Conservation (phyloP, 106 monocot genomes). For the Iris macrosiphon region DNA sequence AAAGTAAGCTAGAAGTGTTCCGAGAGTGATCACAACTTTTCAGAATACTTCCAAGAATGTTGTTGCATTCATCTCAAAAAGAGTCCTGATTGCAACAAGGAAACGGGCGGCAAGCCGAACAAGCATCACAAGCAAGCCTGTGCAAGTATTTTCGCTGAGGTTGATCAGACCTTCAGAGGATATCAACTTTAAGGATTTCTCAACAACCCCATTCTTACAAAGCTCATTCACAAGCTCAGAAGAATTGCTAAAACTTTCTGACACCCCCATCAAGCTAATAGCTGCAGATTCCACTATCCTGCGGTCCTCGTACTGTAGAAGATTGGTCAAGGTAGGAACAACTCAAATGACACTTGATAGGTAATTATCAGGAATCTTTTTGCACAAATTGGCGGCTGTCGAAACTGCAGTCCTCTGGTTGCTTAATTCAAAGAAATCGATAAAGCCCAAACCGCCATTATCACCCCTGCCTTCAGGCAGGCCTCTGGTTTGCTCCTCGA, state of each 20-base stretch:
- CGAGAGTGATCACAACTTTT: constrained; percentile 26
- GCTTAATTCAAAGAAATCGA: constrained; percentile 69
- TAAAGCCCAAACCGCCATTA: constrained; percentile 42
- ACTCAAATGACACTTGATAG: constrained; percentile 45
- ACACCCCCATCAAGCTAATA: constrained; percentile 51
- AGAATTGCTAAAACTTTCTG: constrained; percentile 36
- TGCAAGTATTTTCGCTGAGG: constrained; percentile 26
- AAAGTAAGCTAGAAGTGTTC: constrained; percentile 17
- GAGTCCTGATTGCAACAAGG: constrained; percentile 47
- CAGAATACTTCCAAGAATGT: constrained; percentile 39
- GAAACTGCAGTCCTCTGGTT: constrained; percentile 67
- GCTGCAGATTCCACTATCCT: no score
- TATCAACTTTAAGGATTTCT: constrained; percentile 34
- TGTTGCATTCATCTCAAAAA: constrained; percentile 58
- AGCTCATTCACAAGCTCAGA: constrained; percentile 46
- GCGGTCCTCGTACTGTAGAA: constrained; percentile 54
- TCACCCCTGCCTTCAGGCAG: constrained; percentile 62
- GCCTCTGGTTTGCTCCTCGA: constrained; percentile 40
- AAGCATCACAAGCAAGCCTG: constrained; percentile 61
- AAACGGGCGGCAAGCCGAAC: constrained; percentile 53
- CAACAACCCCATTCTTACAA: constrained; percentile 35
- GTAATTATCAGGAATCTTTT: constrained; percentile 45
- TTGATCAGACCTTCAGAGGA: constrained; percentile 19
- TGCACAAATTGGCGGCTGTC: constrained; percentile 60
- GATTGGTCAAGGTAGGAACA: constrained; percentile 53